phyloP scores from a whole-genome alignment of 495 filamentous ascomycete genomes.

The Hypoxylon subgilvum region DNA sequence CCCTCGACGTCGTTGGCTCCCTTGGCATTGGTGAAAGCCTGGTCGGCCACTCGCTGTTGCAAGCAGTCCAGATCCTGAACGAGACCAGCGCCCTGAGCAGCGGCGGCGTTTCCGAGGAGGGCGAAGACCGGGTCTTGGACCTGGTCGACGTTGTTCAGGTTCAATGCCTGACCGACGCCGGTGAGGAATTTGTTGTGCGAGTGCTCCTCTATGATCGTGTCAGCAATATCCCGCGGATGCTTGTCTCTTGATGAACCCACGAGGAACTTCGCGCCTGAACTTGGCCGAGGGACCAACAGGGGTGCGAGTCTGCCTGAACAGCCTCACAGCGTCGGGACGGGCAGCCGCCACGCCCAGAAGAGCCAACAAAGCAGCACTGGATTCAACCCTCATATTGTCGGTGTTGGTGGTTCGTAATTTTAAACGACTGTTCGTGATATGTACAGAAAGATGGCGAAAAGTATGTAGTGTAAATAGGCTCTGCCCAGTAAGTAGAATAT shows the following conservation, averaged over 20 bases:
- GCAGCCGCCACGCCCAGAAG: conserved; percentile 47
- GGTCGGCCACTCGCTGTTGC: conserved; percentile 70
- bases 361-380: conserved; percentile 46
- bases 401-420: conserved; percentile 43
- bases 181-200: conserved; percentile 64
- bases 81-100: conserved; percentile 59
- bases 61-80: conserved; percentile 68
- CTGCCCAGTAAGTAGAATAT: conserved; percentile 45
- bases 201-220: conserved; percentile 56
- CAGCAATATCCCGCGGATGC: neutral
- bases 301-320: conserved; percentile 38
- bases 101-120: conserved; percentile 68
- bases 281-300: conserved; percentile 24
- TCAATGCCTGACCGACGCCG: conserved; percentile 52
- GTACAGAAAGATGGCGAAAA: conserved; percentile 33
- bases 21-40: conserved; percentile 74
- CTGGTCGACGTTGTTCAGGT: conserved; percentile 65
- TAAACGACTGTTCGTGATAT: conserved; percentile 34
- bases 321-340: conserved; percentile 45
- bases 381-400: conserved; percentile 56
- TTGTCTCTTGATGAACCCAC: conserved; percentile 15
- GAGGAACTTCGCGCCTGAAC: conserved; percentile 61
- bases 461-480: conserved; percentile 40
- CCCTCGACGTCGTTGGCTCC: conserved; percentile 62
- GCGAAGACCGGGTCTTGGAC: conserved; percentile 67